These are phyloP conservation scores for Aspergillus luchuensis DNA, from an alignment of 2,329 filamentous ascomycete genomes.

Conservation along the genomic window DNA sequence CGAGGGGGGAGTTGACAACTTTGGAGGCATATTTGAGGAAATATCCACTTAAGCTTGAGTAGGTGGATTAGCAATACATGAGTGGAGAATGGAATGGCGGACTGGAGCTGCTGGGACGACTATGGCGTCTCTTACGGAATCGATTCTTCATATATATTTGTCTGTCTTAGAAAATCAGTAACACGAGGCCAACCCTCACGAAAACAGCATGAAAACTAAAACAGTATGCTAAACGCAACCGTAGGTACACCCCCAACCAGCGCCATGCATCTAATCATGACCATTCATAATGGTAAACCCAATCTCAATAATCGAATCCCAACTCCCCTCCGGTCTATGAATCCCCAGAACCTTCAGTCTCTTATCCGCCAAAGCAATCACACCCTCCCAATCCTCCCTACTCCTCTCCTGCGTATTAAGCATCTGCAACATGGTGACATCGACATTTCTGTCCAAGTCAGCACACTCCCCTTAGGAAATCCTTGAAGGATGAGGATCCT, in stretches of 20 bases:
- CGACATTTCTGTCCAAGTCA: not conserved
- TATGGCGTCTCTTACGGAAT: no score
- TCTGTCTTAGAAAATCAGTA: no score
- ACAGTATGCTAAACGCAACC: no score
- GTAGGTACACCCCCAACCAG: no score
- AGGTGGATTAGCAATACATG: not conserved
- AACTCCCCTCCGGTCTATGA: not conserved
- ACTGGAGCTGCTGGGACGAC: no score
- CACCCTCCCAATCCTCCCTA: constrained; percentile 8
- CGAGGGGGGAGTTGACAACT: not conserved
- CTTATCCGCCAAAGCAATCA: not conserved
- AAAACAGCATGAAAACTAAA: no score
- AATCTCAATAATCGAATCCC: constrained; percentile 8
- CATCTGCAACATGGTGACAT: constrained; percentile 5
- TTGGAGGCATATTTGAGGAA: constrained; percentile 7
- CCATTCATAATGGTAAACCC: not conserved
- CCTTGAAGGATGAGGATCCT: no score
- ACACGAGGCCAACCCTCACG: no score
- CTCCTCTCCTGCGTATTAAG: constrained; percentile 5
- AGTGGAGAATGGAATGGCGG: no score
- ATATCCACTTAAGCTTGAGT: not conserved
- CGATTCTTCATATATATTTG: no score
- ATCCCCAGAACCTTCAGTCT: not conserved
- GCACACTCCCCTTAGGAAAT: not conserved
- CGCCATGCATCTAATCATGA: not conserved